Evolutionary conservation across 495 filamentous ascomycete genomes (phyloP), one percentile per base, ranked within the genome.

Genomic region (Pseudoneurospora amorphoporcata): DNA sequence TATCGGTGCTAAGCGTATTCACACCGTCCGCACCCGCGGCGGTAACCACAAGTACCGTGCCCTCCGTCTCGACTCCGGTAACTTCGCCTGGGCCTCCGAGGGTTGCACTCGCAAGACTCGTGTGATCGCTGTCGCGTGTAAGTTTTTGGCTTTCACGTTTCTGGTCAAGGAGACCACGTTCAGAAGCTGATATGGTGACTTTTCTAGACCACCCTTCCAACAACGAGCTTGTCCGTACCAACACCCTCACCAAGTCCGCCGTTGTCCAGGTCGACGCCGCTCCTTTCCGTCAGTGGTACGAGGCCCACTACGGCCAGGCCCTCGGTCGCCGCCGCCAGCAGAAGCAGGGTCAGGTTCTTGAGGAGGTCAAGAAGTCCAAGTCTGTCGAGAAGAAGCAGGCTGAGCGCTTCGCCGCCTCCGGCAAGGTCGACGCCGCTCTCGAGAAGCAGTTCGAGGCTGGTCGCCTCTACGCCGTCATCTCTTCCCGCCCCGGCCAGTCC

Each of bases 181-280:
- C 29, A 65, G 14, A 70, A 47, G 68, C 73, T 78, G 71, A 78
- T 68, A 1, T 16, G 29, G 12, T 29, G 23, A 6, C 47, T 14
- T 47, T 58, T 14, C 10, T 23, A 80, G 79, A 91, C 91, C 95
- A 99, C 85, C 96, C 95, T 70, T 98, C 95, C 83, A 99, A 99
- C 93, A 99, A 99, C 91, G 95, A 99, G 86, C 89, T 99, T 79
- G 93, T 99, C 87, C 96, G 95, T 81, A 99, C 95, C 84, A 99
- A 99, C 90, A 98, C 95, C 87, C 88, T 99, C 83, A 99, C 95
- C 88, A 96, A 94, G 87, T 92, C 94, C 77, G 94, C 95, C 86
- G 92, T 99, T 78, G 94, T 99, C 83, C 96, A 98, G 88, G 87
- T 99, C 86, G 95, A 99, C 85, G 96, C 96, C 75, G 93, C 94